phyloP scores from a whole-genome alignment of 805 yeast genomes.

The Myxozyma kluyveri region DNA sequence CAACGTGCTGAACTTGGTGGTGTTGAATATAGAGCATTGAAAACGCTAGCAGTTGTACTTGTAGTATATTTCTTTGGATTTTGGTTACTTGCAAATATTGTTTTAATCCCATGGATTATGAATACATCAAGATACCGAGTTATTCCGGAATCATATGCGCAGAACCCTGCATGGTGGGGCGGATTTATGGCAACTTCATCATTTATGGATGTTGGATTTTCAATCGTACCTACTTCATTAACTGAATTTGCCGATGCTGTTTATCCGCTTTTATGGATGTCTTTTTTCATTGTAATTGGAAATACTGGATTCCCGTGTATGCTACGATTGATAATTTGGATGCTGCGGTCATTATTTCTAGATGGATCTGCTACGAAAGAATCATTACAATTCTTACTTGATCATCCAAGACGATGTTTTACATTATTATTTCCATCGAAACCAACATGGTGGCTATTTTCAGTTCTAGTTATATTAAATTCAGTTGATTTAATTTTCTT shows the following conservation, averaged over 20 bases:
- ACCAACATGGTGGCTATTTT: slow-evolving; percentile 93
- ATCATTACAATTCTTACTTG: slow-evolving; percentile 78
- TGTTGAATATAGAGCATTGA: slow-evolving; percentile 89
- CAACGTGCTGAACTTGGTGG: slow-evolving; percentile 97
- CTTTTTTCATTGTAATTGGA: slow-evolving; percentile 80
- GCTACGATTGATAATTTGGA: slow-evolving; percentile 79
- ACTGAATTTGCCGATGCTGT: slow-evolving; percentile 58
- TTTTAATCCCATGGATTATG: slow-evolving; percentile 51
- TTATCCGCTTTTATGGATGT: slow-evolving; percentile 60
- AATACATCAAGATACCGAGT: slow-evolving; percentile 44
- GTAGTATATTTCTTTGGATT: slow-evolving; percentile 71
- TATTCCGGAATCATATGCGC: slow-evolving; percentile 53
- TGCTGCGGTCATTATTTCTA: slow-evolving; percentile 62
- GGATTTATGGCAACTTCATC: slow-evolving; percentile 75
- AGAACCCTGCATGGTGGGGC: slow-evolving; percentile 89
- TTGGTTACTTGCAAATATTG: slow-evolving; percentile 58
- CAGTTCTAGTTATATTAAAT: slow-evolving; percentile 70
- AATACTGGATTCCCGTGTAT: slow-evolving; percentile 92
- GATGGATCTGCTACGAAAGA: slow-evolving; percentile 53
- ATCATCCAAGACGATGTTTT: slow-evolving; percentile 96
- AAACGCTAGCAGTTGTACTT: slow-evolving; percentile 66
- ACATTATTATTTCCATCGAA: slow-evolving; percentile 86
- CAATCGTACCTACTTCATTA: slow-evolving; percentile 82
- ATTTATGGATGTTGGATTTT: slow-evolving; percentile 82
- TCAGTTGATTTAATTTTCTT: slow-evolving; percentile 76